Evolutionary conservation across 192 early-diverging fungal species (phyloP), one percentile per base, ranked within the genome.

Genomic region (Coemansia sp.): DNA sequence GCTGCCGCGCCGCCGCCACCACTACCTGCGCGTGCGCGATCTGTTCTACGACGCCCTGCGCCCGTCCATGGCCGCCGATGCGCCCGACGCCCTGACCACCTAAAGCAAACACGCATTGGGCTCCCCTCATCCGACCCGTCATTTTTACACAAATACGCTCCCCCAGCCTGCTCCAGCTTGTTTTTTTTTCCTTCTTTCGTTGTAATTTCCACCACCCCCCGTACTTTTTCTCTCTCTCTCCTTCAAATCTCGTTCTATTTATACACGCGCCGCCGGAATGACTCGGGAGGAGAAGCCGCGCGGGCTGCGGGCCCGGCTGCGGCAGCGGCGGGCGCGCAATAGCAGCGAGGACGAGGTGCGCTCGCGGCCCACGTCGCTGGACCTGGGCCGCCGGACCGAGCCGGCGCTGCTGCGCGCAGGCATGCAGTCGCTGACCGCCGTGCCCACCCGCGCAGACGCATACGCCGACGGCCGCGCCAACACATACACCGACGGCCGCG

Each of bases 21-120:
- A 81, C 36, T 85, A 82, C 35, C 54, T 83, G 45, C 63, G 82
- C 8, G 70, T 88, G 29, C 71, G 84, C 30, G 84, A 88, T 40
- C 61, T 86, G 46, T 81, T 88, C 22, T 59, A 82, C 23, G 86
- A 86, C 60, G 84, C 86, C 6, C 74, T 88, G 32, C 82, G 67
- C 23, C 63, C 72, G 26, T 48, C 77, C 0, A 53, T 60, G 34
- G 65, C 55, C 15, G 20, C 67, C 5, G 70, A 64, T 30, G 39
- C 53, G 6, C 8, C 61, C 2, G 70, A 68, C 22, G 54, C 61
- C 7, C 19, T 47, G 5, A n/a, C 45, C 40, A 42, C 40, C 15
- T 42, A 29, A 5, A 29, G 28, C 28, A 3, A 5, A 29, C 8
- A 29, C 8, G 28, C 8, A 8, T 29, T 29, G 28, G 3, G 28